Percentiles rank a stretch among this genome's conserved stretches.
Evolutionary conservation across 768 basidiomycete species (phyloP).

Genomic region (Pseudohyphozyma bogoriensis): DNA sequence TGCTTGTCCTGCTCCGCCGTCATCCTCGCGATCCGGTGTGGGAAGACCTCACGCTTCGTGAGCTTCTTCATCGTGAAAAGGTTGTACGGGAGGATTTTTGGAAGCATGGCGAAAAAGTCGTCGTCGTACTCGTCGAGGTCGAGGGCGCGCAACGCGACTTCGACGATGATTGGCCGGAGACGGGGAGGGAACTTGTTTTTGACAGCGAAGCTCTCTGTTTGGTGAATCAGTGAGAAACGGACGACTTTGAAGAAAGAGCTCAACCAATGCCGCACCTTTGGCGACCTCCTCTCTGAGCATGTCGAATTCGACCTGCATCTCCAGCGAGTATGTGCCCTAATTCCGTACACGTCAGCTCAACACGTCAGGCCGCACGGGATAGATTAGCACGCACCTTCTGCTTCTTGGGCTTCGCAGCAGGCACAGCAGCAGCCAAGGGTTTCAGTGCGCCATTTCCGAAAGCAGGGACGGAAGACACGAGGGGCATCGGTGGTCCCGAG

Average conservation of each 20-base stretch:
- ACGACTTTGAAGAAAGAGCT: not conserved
- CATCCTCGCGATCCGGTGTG: constrained; percentile 58
- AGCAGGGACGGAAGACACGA: not conserved
- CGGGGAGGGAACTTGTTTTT: constrained; percentile 82
- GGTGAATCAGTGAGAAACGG: not conserved
- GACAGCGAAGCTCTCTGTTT: constrained; percentile 62
- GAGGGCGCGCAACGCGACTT: constrained; percentile 67
- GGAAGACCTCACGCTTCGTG: constrained; percentile 77
- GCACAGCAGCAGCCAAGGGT: not conserved
- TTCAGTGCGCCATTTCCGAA: not conserved
- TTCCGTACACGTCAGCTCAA: not conserved
- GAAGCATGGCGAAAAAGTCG: constrained; percentile 81
- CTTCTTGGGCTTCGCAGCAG: not conserved
- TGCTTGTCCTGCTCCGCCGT: constrained; percentile 59
- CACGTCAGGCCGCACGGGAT: not conserved
- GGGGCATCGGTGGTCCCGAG: not conserved
- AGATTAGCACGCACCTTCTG: not conserved
- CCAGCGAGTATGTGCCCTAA: constrained; percentile 49
- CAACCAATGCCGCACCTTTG: constrained; percentile 25
- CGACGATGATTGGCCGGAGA: constrained; percentile 61
- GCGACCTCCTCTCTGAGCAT: constrained; percentile 45
- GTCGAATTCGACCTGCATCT: constrained; percentile 54
- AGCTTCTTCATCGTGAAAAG: constrained; percentile 97
- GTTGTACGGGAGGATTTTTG: constrained; percentile 83
- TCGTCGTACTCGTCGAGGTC: constrained; percentile 82